Evolutionary conservation across 2,329 filamentous ascomycete species (phyloP), one percentile per base, ranked within the genome.

Genomic region (Metarhizium rileyi): DNA sequence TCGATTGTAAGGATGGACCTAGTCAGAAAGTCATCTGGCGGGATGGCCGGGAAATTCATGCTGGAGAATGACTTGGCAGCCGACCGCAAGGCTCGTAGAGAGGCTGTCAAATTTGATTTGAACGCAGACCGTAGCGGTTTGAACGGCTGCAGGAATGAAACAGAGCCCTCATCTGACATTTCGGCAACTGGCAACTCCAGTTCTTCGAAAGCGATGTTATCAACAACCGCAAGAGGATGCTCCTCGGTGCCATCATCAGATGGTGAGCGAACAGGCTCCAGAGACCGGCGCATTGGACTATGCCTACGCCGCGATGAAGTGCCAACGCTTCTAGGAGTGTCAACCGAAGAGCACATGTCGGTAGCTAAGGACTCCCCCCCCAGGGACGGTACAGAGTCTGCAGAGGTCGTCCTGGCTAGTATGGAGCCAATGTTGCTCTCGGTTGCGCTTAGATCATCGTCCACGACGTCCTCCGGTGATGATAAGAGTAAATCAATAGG

Each of bases 41-140:
- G 80, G 38, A 84, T 78, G 25, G 80, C 80, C 1, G 82, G 73
- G 44, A 82, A 74, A 54, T 81, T 83, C 54, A 85, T 74, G 54
- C 64, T 72, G 3, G 81, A 84, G 50, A 86, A 75, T 7, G 81
- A 81, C 52, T 75, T 77, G 46, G 82, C 82, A 2, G 82, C 82
- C 33, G 78, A 82, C 52, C 78, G 76, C 50, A 86, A 63, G 30
- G 81, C 81, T 20, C 80, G 75, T 44, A 86, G 67, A 9, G 82
- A 86, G 6, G 82, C 81, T 5, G 82, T 85, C 35, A 86, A 62
- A 58, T 86, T 86, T 3, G 81, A 85, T 62, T 84, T 84, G 68
- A 86, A 85, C 6, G 75, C 81, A 33, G 74, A 74, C 51, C 71
- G 70, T 33, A 81, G 66, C 2, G 77, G 77, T 46, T 67, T 72